Conservation (phyloP, 129 eudicot genomes). For the Artemisia annua region DNA sequence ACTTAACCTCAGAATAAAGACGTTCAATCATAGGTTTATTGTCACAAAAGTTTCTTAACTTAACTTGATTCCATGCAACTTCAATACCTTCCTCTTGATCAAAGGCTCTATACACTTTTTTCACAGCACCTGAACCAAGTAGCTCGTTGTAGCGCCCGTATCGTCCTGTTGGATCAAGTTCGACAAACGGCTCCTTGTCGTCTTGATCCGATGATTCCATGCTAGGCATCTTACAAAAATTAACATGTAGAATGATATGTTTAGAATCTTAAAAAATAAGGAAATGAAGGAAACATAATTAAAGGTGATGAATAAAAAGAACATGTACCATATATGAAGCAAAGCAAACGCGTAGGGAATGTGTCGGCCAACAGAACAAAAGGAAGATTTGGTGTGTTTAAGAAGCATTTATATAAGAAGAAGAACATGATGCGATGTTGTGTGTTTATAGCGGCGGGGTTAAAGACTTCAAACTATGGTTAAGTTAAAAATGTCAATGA, state of each 20-base stretch:
- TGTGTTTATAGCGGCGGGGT: conserved; percentile 9
- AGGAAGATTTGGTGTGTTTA: background rate
- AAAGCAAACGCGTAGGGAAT: conserved; percentile 17
- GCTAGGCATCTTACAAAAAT: conserved; percentile 37
- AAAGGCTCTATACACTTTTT: conserved; percentile 73
- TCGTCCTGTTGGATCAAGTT: conserved; percentile 62
- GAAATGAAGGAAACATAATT: background rate
- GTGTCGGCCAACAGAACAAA: conserved; percentile 14
- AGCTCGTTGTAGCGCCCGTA: conserved; percentile 72
- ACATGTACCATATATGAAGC: conserved; percentile 15
- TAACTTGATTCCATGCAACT: conserved; percentile 85
- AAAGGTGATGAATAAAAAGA: background rate
- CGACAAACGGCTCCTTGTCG: conserved; percentile 52
- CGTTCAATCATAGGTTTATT: conserved; percentile 54
- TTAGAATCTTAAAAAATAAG: too few relatives aligned
- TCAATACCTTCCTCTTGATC: conserved; percentile 86
- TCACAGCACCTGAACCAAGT: conserved; percentile 66
- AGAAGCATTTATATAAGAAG: conserved; percentile 4
- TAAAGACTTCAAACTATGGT: background rate
- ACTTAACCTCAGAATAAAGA: conserved; percentile 50
- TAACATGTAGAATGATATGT: too few relatives aligned
- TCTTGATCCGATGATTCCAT: conserved; percentile 31
- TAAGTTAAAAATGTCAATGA: conserved; percentile 11
- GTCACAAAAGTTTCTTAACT: conserved; percentile 40
- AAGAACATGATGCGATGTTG: too few relatives aligned